Evolutionary conservation across 371 early-diverging fungal species (phyloP).

Genomic region (Syncephalastrum sp.): DNA sequence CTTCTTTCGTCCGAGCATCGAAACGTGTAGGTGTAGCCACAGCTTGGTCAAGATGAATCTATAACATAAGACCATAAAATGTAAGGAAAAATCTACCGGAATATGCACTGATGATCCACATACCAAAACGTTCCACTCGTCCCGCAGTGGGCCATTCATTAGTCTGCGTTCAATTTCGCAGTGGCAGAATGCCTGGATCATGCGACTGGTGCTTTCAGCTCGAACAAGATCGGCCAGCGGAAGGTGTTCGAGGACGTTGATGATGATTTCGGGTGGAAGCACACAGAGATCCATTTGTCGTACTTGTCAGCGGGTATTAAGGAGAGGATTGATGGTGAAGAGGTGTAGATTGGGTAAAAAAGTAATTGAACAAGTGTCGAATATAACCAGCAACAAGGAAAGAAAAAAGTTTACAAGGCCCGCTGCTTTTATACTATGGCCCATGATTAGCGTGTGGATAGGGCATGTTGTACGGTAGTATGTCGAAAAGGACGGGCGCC

Average conservation of each 20-base stretch:
- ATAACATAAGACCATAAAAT: not conserved
- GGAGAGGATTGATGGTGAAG: no score
- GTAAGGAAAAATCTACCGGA: constrained; percentile 1
- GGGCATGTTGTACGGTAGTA: no score
- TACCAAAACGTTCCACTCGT: constrained; percentile 44
- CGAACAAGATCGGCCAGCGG: constrained; percentile 41
- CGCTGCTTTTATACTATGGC: no score
- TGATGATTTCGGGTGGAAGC: constrained; percentile 42
- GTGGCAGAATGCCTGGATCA: constrained; percentile 34
- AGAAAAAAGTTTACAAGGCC: no score
- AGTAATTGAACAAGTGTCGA: no score
- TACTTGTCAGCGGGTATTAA: not conserved
- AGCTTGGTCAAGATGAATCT: constrained; percentile 43
- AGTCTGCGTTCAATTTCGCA: constrained; percentile 41
- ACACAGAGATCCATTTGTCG: constrained; percentile 19
- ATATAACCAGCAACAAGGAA: no score
- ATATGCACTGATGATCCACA: constrained; percentile 8
- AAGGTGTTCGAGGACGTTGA: constrained; percentile 31
- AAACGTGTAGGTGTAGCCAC: constrained; percentile 34
- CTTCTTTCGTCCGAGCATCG: constrained; percentile 31
- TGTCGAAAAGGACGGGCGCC: no score
- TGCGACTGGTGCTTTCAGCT: constrained; percentile 35
- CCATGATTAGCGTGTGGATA: no score
- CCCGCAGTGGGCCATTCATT: constrained; percentile 16
- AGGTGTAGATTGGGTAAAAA: no score